These are phyloP conservation scores for Imleria badia DNA, from an alignment of 768 basidiomycete species.

Conservation along the genomic window DNA sequence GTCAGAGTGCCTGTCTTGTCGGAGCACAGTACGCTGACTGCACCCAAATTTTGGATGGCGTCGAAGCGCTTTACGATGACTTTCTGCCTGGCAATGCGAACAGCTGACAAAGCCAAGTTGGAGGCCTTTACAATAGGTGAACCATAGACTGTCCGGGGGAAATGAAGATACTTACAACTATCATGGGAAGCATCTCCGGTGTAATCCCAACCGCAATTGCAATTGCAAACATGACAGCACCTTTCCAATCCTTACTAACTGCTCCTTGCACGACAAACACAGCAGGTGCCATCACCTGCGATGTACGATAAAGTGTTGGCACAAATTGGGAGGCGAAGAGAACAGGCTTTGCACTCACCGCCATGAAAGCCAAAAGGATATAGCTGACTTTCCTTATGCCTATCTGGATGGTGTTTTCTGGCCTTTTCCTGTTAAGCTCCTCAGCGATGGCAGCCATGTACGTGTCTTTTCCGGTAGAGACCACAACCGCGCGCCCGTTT, in stretches of 20 bases:
- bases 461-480: conserved; percentile 33
- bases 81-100: conserved; percentile 54
- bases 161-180: conserved; percentile 24
- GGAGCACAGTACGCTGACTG: conserved; percentile 53
- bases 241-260: conserved; percentile 32
- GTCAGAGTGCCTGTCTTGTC: conserved; percentile 69
- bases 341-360: conserved; percentile 13
- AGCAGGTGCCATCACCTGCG: conserved; percentile 30
- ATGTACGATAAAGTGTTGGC: neutral
- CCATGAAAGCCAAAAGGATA: conserved; percentile 32
- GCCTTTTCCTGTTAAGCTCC: conserved; percentile 32
- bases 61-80: conserved; percentile 65
- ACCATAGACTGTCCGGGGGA: neutral
- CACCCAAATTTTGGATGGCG: conserved; percentile 61
- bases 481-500: conserved; percentile 31
- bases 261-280: conserved; percentile 33
- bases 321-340: neutral
- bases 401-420: conserved; percentile 34
- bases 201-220: conserved; percentile 33
- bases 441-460: conserved; percentile 37
- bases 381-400: conserved; percentile 36
- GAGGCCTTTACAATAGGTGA: conserved; percentile 47
- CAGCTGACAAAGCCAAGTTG: conserved; percentile 58
- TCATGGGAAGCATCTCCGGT: conserved; percentile 36
- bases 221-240: conserved; percentile 33